Percentiles rank a stretch among this genome's conserved stretches.
Evolutionary conservation across 257 asterid genomes (phyloP).

Genomic region (Craterostigma plantagineum): DNA sequence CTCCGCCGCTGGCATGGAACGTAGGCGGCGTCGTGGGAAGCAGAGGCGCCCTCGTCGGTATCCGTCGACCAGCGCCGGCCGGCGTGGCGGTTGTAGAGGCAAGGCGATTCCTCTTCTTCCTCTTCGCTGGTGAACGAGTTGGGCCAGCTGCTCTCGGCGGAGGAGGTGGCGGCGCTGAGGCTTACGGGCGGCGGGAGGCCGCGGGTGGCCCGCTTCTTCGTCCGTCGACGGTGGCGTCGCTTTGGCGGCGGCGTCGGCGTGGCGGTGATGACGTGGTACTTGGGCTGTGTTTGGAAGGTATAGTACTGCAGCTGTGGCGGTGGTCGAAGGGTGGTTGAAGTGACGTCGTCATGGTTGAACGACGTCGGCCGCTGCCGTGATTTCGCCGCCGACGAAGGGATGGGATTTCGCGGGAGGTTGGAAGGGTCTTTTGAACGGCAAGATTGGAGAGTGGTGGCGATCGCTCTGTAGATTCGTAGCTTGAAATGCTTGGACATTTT

Average conservation of each 20-base stretch:
- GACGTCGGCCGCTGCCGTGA: constrained; percentile 9
- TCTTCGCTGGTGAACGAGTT: constrained; percentile 16
- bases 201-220: constrained; percentile 10
- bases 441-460: constrained; percentile 31
- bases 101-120: not conserved
- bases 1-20: not conserved
- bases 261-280: constrained; percentile 4
- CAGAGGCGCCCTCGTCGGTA: no score
- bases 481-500: constrained; percentile 37
- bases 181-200: constrained; percentile 11
- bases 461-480: constrained; percentile 26
- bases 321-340: constrained; percentile 3
- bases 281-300: not conserved
- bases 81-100: not conserved
- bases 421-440: constrained; percentile 47
- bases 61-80: constrained; percentile 10
- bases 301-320: no score
- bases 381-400: constrained; percentile 21
- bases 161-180: constrained; percentile 39
- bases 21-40: constrained; percentile 1
- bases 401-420: constrained; percentile 30
- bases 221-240: constrained; percentile 14
- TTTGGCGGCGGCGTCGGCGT: constrained; percentile 14
- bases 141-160: constrained; percentile 29
- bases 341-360: constrained; percentile 11